Conservation (phyloP, 1,139 yeast species). For the Hyphopichia khmerensis region DNA sequence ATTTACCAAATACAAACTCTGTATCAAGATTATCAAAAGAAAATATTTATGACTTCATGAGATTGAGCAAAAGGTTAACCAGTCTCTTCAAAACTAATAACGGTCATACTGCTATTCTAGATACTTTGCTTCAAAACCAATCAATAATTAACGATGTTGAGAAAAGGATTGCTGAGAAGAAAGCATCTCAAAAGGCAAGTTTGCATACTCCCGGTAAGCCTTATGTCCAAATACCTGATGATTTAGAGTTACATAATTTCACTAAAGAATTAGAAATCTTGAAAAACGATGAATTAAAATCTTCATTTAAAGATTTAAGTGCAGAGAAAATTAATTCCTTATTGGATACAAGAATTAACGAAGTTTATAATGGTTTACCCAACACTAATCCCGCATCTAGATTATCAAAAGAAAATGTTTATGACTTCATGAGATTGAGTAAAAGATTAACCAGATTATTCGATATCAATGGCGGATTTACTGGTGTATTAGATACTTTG, state of each 20-base stretch:
- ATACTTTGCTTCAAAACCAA: constrained; percentile 28
- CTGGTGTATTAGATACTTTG: constrained; percentile 33
- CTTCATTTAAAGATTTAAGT: constrained; percentile 12
- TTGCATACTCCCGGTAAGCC: not conserved
- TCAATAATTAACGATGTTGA: constrained; percentile 24
- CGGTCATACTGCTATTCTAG: constrained; percentile 32
- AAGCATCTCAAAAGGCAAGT: not conserved
- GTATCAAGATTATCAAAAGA: constrained; percentile 3
- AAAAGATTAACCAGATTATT: constrained; percentile 22
- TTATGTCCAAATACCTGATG: constrained; percentile 21
- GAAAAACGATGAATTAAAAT: constrained; percentile 15
- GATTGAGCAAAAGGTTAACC: constrained; percentile 18
- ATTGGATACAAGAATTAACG: constrained; percentile 9
- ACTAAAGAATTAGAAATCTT: constrained; percentile 19
- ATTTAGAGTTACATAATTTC: constrained; percentile 23
- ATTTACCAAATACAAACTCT: constrained; percentile 1
- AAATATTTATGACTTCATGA: constrained; percentile 18
- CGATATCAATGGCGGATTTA: constrained; percentile 27
- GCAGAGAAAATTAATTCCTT: constrained; percentile 1
- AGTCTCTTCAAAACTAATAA: constrained; percentile 27
- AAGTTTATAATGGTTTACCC: not conserved
- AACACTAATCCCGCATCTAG: constrained; percentile 1
- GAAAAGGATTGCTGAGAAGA: constrained; percentile 6
- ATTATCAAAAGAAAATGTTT: constrained; percentile 11
- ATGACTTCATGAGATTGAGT: constrained; percentile 13